A percentile compares a stretch with the other conserved stretches of the same genome.
Conservation (phyloP, 352 stramenopile genomes). For the Phytophthora crassamura region DNA sequence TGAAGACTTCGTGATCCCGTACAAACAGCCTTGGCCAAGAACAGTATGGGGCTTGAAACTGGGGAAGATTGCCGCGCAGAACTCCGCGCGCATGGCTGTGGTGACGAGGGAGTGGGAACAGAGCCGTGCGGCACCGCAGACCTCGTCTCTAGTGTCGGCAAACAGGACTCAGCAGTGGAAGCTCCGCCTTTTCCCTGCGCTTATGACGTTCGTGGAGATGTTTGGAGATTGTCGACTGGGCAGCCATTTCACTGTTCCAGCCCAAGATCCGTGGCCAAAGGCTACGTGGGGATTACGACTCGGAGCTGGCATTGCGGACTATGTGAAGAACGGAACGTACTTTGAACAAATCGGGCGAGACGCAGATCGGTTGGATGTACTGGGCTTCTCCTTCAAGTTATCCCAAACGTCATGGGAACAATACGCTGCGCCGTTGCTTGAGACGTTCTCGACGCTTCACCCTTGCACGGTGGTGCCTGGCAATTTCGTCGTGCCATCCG, state of each 20-base stretch:
- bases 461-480: constrained; percentile 23
- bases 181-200: constrained; percentile 26
- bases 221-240: constrained; percentile 33
- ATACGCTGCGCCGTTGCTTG: constrained; percentile 22
- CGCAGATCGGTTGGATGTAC: constrained; percentile 23
- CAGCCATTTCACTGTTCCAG: constrained; percentile 31
- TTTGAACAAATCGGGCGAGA: constrained; percentile 39
- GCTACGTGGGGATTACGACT: constrained; percentile 31
- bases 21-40: constrained; percentile 28
- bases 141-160: constrained; percentile 6
- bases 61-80: constrained; percentile 24
- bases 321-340: constrained; percentile 24
- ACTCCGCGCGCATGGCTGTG: constrained; percentile 14
- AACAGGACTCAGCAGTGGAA: constrained; percentile 23
- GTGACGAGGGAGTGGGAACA: constrained; percentile 22
- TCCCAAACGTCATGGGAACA: constrained; percentile 19
- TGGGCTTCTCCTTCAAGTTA: constrained; percentile 37
- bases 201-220: constrained; percentile 31
- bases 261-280: constrained; percentile 31
- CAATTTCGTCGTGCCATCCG: constrained; percentile 30
- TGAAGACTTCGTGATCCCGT: constrained; percentile 30
- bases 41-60: constrained; percentile 33
- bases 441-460: constrained; percentile 24
- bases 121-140: neutral
- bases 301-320: constrained; percentile 24